These are phyloP conservation scores for Rhinocladiella similis DNA, from an alignment of 2,329 filamentous ascomycete genomes.

Conservation along the genomic window DNA sequence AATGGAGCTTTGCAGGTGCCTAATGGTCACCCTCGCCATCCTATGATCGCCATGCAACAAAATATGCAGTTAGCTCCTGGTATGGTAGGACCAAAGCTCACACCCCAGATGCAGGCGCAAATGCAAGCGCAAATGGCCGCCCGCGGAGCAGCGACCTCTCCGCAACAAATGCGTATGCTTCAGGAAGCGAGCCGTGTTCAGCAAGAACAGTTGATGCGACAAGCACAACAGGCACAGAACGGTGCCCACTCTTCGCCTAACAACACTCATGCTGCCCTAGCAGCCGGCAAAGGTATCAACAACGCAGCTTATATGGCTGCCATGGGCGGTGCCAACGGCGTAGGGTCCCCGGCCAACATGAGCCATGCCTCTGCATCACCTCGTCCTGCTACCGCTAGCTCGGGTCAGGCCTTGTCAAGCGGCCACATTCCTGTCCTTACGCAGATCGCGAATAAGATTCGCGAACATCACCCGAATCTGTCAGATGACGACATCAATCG, in stretches of 20 bases:
- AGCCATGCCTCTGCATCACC: slow-evolving; percentile 48
- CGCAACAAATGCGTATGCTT: slow-evolving; percentile 49
- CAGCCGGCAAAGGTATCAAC: slow-evolving; percentile 42
- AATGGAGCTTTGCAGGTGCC: slow-evolving; percentile 36
- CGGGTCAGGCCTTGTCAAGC: slow-evolving; percentile 51
- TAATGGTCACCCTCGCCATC: slow-evolving; percentile 40
- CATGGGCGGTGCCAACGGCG: slow-evolving; percentile 44
- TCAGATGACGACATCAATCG: slow-evolving; percentile 56
- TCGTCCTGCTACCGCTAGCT: slow-evolving; percentile 41
- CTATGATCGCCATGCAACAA: slow-evolving; percentile 44
- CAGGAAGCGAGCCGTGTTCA: slow-evolving; percentile 50
- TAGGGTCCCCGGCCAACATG: slow-evolving; percentile 41
- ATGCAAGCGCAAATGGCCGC: slow-evolving; percentile 61
- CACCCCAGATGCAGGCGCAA: slow-evolving; percentile 68
- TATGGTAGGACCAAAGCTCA: slow-evolving; percentile 49
- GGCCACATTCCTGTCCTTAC: slow-evolving; percentile 57
- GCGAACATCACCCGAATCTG: slow-evolving; percentile 52
- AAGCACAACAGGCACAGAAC: slow-evolving; percentile 42
- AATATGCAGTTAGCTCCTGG: slow-evolving; percentile 55
- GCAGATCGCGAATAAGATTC: slow-evolving; percentile 54
- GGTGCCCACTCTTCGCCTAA: slow-evolving; percentile 48
- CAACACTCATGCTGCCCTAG: slow-evolving; percentile 37
- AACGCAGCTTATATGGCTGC: slow-evolving; percentile 47
- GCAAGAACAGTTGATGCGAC: slow-evolving; percentile 34
- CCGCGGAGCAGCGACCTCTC: slow-evolving; percentile 42